Evolutionary conservation across 2,329 filamentous ascomycete species (phyloP).

Genomic region (Calycina marina): DNA sequence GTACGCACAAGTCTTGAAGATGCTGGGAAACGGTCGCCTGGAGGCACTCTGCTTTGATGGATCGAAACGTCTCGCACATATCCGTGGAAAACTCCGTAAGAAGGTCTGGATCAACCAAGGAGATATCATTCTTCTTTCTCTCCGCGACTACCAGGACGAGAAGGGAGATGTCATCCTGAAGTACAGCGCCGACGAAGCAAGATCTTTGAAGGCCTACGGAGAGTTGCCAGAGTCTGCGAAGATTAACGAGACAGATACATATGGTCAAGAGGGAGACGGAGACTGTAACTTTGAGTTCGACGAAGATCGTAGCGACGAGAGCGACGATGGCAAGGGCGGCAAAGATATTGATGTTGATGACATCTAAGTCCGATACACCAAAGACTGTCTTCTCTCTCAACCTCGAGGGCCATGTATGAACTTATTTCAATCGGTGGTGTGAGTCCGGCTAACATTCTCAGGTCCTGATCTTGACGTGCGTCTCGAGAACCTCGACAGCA

Average conservation of each 20-base stretch:
- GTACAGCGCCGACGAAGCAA: conserved; percentile 91
- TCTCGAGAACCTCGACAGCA: conserved; percentile 24
- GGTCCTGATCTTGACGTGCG: conserved; percentile 12
- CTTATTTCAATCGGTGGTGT: background rate
- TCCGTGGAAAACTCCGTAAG: conserved; percentile 94
- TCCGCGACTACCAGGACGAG: conserved; percentile 87
- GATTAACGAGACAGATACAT: conserved; percentile 99
- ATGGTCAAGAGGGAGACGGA: conserved; percentile 80
- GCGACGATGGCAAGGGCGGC: conserved; percentile 35
- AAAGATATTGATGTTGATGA: conserved; percentile 93
- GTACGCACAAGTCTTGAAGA: conserved; percentile 82
- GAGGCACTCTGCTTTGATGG: conserved; percentile 91
- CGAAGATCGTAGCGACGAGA: conserved; percentile 61
- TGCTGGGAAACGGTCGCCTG: conserved; percentile 89
- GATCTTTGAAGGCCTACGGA: conserved; percentile 90
- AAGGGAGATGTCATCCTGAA: conserved; percentile 91
- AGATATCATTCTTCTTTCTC: conserved; percentile 78
- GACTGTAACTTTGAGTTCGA: conserved; percentile 98
- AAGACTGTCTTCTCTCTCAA: conserved; percentile 55
- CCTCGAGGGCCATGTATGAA: conserved; percentile 20
- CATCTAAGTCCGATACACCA: conserved; percentile 47
- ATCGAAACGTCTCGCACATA: conserved; percentile 69
- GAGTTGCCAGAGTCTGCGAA: conserved; percentile 95
- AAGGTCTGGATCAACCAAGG: conserved; percentile 99
- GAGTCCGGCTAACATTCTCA: too few species aligned